Evolutionary conservation across 2,329 filamentous ascomycete genomes (phyloP).

Genomic region (Exophiala oligosperma): DNA sequence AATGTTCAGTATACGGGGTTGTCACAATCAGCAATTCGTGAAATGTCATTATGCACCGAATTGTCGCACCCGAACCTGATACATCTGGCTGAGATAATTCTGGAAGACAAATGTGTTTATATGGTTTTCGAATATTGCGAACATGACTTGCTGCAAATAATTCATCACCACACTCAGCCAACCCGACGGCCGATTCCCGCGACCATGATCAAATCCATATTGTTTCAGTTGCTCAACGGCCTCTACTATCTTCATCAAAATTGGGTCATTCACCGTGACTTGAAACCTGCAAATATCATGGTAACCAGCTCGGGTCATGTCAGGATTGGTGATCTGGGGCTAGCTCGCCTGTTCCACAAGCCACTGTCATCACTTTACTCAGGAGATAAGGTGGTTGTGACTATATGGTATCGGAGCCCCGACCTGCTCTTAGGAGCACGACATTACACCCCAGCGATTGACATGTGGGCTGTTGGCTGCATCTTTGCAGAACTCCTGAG

Average conservation of each 20-base stretch:
- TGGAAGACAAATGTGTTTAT: conserved; percentile 98
- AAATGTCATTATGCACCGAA: conserved; percentile 96
- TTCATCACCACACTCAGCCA: conserved; percentile 93
- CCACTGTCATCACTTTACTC: conserved; percentile 87
- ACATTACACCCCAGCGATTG: conserved; percentile 97
- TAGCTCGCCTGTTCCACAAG: conserved; percentile 91
- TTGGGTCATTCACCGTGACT: conserved; percentile 94
- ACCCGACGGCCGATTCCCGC: conserved; percentile 86
- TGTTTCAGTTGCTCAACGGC: conserved; percentile 94
- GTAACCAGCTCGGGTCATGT: conserved; percentile 88
- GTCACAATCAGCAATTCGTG: conserved; percentile 92
- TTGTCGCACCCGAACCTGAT: conserved; percentile 87
- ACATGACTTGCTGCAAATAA: conserved; percentile 94
- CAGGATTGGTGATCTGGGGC: conserved; percentile 90
- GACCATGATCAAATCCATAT: conserved; percentile 84
- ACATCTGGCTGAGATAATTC: conserved; percentile 86
- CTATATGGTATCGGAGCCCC: conserved; percentile 97
- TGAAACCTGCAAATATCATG: conserved; percentile 99
- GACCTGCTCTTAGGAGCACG: conserved; percentile 87
- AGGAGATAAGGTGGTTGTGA: conserved; percentile 97
- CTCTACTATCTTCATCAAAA: conserved; percentile 93
- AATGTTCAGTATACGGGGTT: conserved; percentile 93
- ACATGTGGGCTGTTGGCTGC: conserved; percentile 96
- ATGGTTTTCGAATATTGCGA: conserved; percentile 99
- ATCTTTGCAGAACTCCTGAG: conserved; percentile 95